A percentile compares a stretch with the other conserved stretches of the same genome.
These are phyloP conservation scores for Yamadazyma scolyti DNA, from an alignment of 805 yeast species.

Conservation along the genomic window DNA sequence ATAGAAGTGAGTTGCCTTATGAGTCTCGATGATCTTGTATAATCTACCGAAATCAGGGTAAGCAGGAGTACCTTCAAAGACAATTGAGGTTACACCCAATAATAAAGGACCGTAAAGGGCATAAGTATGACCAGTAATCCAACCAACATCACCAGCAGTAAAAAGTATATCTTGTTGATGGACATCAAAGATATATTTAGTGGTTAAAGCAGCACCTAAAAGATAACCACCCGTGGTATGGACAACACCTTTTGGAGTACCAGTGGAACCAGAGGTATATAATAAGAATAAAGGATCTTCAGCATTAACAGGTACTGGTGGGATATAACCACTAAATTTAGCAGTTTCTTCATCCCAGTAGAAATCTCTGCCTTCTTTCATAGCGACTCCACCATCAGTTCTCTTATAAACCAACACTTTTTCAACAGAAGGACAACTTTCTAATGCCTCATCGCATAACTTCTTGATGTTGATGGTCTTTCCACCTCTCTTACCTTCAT, in stretches of 20 bases:
- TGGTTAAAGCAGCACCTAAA: constrained; percentile 68
- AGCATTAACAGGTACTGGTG: constrained; percentile 73
- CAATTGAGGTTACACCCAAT: constrained; percentile 73
- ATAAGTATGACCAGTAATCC: constrained; percentile 89
- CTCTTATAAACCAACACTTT: constrained; percentile 72
- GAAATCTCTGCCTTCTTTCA: constrained; percentile 57
- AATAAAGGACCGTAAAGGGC: constrained; percentile 78
- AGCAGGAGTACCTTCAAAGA: constrained; percentile 86
- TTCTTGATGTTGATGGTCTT: constrained; percentile 76
- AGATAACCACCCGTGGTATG: constrained; percentile 81
- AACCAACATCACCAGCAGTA: constrained; percentile 89
- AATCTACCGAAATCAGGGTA: constrained; percentile 77
- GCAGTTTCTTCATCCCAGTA: constrained; percentile 73
- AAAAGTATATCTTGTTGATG: constrained; percentile 71
- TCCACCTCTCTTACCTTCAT: constrained; percentile 82
- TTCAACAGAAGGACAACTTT: constrained; percentile 59
- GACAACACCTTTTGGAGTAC: constrained; percentile 83
- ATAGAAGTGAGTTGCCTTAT: constrained; percentile 74
- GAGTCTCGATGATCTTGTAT: constrained; percentile 72
- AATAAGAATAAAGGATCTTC: constrained; percentile 80
- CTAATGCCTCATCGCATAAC: constrained; percentile 77
- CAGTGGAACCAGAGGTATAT: constrained; percentile 86
- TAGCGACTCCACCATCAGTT: constrained; percentile 59
- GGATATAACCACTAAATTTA: constrained; percentile 63
- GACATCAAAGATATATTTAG: constrained; percentile 73